phyloP scores from a whole-genome alignment of 306 rosid genomes.

The Quercus suber region DNA sequence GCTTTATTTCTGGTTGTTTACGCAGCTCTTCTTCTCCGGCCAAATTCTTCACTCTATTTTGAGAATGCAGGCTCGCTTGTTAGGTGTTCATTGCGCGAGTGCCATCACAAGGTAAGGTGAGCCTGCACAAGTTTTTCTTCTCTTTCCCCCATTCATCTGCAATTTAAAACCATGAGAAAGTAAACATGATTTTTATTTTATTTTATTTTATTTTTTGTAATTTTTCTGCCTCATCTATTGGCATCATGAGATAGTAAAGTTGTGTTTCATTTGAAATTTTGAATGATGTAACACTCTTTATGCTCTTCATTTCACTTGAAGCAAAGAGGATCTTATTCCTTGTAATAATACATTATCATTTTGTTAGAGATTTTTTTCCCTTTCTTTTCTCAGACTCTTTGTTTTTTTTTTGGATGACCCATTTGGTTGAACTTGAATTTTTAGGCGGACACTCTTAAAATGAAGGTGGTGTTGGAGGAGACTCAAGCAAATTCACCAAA shows the following conservation, averaged over 20 bases:
- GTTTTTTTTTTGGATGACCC: background rate
- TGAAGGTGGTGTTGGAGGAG: constrained; percentile 62
- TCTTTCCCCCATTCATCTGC: background rate
- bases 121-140: constrained; percentile 25
- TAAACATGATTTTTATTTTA: no score
- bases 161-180: background rate
- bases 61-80: constrained; percentile 67
- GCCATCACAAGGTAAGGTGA: constrained; percentile 98
- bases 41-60: constrained; percentile 62
- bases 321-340: no score
- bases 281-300: no score
- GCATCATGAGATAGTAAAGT: no score
- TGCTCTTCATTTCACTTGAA: no score
- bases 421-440: background rate
- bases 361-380: no score
- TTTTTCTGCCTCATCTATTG: no score
- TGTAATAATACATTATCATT: no score
- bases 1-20: constrained; percentile 59
- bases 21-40: constrained; percentile 69
- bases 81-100: constrained; percentile 72
- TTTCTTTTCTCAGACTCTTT: background rate
- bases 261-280: no score
- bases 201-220: no score
- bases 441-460: constrained; percentile 52
- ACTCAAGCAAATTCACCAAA: constrained; percentile 4